Evolutionary conservation across 352 stramenopile genomes (phyloP).

Genomic region (Blastocystis hominis): DNA sequence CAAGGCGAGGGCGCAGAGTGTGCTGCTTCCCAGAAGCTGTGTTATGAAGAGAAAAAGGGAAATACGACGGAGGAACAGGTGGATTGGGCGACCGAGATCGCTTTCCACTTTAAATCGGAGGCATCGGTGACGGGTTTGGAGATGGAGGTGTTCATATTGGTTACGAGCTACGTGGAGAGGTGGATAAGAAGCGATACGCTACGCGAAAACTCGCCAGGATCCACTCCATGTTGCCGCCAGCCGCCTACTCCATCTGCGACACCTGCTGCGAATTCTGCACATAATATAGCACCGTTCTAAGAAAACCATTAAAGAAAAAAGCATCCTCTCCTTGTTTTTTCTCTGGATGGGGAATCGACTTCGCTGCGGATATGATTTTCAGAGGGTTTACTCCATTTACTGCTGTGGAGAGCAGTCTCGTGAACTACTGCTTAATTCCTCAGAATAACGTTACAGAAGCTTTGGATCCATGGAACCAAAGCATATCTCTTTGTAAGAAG

Average conservation of each 20-base stretch:
- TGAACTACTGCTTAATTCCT: no score
- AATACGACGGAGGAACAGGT: not conserved
- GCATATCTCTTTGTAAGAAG: no score
- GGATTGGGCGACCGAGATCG: not conserved
- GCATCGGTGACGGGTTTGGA: not conserved
- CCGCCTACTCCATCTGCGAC: slow-evolving; percentile 3
- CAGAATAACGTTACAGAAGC: no score
- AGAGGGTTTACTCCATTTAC: no score
- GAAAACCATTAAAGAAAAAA: not conserved
- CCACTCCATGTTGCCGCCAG: not conserved
- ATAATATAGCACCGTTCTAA: not conserved
- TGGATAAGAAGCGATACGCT: not conserved
- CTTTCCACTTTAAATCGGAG: slow-evolving; percentile 8
- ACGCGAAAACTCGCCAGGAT: slow-evolving; percentile 24
- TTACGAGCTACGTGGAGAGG: not conserved
- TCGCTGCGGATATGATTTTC: not conserved
- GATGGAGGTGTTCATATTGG: not conserved
- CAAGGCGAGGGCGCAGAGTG: not conserved
- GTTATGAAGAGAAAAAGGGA: not conserved
- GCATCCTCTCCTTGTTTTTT: slow-evolving; percentile 21
- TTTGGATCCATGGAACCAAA: no score
- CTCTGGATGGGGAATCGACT: slow-evolving; percentile 23
- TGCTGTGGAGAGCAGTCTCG: no score
- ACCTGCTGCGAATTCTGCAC: not conserved
- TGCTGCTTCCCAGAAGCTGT: slow-evolving; percentile 4